phyloP scores from a whole-genome alignment of 352 stramenopile species.

The Phytopythium montanum region DNA sequence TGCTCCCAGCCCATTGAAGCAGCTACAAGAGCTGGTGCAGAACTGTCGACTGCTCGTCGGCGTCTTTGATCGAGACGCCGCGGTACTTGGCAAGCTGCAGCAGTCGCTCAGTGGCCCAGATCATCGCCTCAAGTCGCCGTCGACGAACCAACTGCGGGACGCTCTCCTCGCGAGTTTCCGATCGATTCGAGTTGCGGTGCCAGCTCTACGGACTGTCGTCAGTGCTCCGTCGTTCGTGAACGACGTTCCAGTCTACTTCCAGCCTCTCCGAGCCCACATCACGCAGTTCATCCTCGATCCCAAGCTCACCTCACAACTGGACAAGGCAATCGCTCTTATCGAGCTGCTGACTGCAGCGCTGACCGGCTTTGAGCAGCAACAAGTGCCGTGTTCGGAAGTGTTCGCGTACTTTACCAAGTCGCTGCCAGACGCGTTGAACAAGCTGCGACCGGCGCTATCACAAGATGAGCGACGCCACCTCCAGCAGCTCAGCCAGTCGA shows the following conservation, averaged over 20 bases:
- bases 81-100: neutral
- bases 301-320: conserved; percentile 8
- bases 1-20: conserved; percentile 5
- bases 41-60: conserved; percentile 17
- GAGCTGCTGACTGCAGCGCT: conserved; percentile 14
- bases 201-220: conserved; percentile 8
- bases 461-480: conserved; percentile 12
- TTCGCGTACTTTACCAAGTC: conserved; percentile 25
- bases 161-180: conserved; percentile 15
- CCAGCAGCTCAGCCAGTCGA: conserved; percentile 21
- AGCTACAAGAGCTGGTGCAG: conserved; percentile 10
- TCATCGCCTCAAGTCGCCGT: conserved; percentile 2
- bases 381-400: conserved; percentile 23
- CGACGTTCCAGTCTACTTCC: neutral
- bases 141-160: conserved; percentile 8
- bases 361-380: conserved; percentile 5
- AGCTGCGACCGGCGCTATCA: conserved; percentile 3
- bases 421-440: conserved; percentile 16
- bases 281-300: neutral
- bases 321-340: conserved; percentile 18
- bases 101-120: neutral
- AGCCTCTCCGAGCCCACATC: conserved; percentile 2
- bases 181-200: conserved; percentile 11
- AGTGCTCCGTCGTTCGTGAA: conserved; percentile 2
- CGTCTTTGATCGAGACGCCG: conserved; percentile 8